These are phyloP conservation scores for Verticillium zaregamsianum DNA, from an alignment of 2,329 filamentous ascomycete species.

Conservation along the genomic window DNA sequence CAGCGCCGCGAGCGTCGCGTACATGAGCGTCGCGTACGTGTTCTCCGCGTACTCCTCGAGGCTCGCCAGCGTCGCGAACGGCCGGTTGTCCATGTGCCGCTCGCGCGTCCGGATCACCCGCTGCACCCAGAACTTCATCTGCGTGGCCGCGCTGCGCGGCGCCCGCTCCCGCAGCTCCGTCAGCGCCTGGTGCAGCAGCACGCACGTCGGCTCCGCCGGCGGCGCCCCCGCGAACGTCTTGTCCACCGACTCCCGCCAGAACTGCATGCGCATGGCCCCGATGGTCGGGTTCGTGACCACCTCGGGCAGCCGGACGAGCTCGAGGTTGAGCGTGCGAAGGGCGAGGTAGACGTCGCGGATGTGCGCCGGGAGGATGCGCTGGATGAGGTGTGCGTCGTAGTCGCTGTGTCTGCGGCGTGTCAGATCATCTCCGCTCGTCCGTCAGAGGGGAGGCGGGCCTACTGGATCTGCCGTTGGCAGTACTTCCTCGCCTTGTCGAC, in stretches of 20 bases:
- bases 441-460: constrained; percentile 10
- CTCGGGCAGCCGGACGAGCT: constrained; percentile 85
- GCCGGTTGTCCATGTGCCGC: constrained; percentile 76
- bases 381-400: constrained; percentile 80
- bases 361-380: constrained; percentile 74
- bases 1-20: constrained; percentile 76
- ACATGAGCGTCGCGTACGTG: constrained; percentile 90
- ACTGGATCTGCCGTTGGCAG: constrained; percentile 51
- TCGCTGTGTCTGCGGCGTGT: constrained; percentile 67
- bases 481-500: constrained; percentile 49
- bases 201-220: constrained; percentile 85
- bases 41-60: constrained; percentile 90
- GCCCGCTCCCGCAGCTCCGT: constrained; percentile 44
- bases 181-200: constrained; percentile 73
- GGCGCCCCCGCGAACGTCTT: constrained; percentile 73
- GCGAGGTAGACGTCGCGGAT: constrained; percentile 82
- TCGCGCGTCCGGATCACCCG: constrained; percentile 79
- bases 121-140: constrained; percentile 68
- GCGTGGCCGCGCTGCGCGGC: constrained; percentile 31
- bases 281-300: constrained; percentile 84
- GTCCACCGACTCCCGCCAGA: constrained; percentile 84
- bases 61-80: constrained; percentile 67
- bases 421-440: background rate
- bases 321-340: constrained; percentile 87
- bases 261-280: constrained; percentile 85